Evolutionary conservation across 768 basidiomycete genomes (phyloP).

Genomic region (Grammothele lineata): DNA sequence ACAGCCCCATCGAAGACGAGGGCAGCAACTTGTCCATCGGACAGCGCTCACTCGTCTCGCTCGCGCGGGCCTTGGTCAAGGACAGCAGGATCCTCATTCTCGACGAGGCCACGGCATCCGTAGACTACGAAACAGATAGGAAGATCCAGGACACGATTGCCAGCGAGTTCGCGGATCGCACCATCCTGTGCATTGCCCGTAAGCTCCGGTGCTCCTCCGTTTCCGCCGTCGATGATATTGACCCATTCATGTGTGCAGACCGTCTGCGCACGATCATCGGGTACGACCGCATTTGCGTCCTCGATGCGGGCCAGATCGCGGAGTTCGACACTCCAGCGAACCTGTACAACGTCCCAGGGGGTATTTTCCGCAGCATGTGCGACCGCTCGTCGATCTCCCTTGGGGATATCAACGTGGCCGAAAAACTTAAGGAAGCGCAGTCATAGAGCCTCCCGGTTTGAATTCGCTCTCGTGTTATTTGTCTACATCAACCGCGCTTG

Average conservation of each 20-base stretch:
- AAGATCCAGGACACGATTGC: conserved; percentile 92
- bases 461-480: background rate
- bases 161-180: conserved; percentile 76
- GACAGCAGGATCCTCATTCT: conserved; percentile 80
- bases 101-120: conserved; percentile 91
- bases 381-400: conserved; percentile 72
- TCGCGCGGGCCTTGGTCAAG: conserved; percentile 88
- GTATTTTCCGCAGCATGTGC: conserved; percentile 86
- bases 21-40: conserved; percentile 82
- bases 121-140: conserved; percentile 85
- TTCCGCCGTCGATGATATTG: too few species aligned
- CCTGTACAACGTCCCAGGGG: conserved; percentile 50
- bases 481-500: background rate
- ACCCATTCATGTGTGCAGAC: conserved; percentile 37
- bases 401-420: conserved; percentile 55
- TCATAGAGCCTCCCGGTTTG: conserved; percentile 1
- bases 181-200: conserved; percentile 86
- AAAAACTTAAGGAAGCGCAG: conserved; percentile 19
- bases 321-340: conserved; percentile 81
- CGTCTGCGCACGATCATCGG: conserved; percentile 83
- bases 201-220: conserved; percentile 33
- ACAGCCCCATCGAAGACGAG: conserved; percentile 82
- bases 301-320: conserved; percentile 76
- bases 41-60: conserved; percentile 76
- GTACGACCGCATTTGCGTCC: conserved; percentile 86